These are phyloP conservation scores for Ascocoryne sarcoides DNA, from an alignment of 2,329 filamentous ascomycete genomes.

Conservation along the genomic window DNA sequence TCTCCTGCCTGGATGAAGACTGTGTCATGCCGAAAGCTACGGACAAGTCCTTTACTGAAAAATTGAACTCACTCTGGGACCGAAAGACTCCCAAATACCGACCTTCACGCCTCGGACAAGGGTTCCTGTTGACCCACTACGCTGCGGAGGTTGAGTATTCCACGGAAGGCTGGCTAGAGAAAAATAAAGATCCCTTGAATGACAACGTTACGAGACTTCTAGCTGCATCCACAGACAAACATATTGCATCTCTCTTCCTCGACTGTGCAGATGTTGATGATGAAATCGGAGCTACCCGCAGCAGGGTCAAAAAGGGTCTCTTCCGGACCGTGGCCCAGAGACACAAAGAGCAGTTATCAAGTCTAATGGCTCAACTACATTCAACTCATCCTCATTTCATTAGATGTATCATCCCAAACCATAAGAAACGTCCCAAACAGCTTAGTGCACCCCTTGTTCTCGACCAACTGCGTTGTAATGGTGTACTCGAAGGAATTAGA, in stretches of 20 bases:
- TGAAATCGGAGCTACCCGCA: slow-evolving; percentile 56
- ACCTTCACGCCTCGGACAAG: slow-evolving; percentile 76
- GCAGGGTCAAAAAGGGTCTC: slow-evolving; percentile 89
- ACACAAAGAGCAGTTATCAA: slow-evolving; percentile 98
- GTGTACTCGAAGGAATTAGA: slow-evolving; percentile 96
- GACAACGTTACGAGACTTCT: slow-evolving; percentile 92
- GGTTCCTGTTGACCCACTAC: slow-evolving; percentile 94
- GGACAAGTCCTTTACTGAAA: slow-evolving; percentile 94
- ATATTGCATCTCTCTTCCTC: slow-evolving; percentile 75
- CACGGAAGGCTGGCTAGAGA: slow-evolving; percentile 91
- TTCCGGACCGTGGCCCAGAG: slow-evolving; percentile 95
- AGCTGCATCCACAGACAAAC: slow-evolving; percentile 70
- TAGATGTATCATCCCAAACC: slow-evolving; percentile 93
- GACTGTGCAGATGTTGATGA: slow-evolving; percentile 84
- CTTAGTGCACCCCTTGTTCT: slow-evolving; percentile 88
- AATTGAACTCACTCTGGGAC: slow-evolving; percentile 94
- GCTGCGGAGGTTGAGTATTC: slow-evolving; percentile 96
- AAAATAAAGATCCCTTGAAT: slow-evolving; percentile 97
- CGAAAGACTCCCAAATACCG: slow-evolving; percentile 92
- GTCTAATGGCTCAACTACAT: slow-evolving; percentile 85
- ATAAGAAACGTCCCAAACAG: slow-evolving; percentile 93
- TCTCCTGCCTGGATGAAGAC: slow-evolving; percentile 95
- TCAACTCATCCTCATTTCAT: slow-evolving; percentile 98
- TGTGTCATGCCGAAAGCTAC: slow-evolving; percentile 98
- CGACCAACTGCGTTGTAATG: slow-evolving; percentile 95